Evolutionary conservation across 192 early-diverging fungal genomes (phyloP), one percentile per base, ranked within the genome.

Genomic region (Coemansia sp.): DNA sequence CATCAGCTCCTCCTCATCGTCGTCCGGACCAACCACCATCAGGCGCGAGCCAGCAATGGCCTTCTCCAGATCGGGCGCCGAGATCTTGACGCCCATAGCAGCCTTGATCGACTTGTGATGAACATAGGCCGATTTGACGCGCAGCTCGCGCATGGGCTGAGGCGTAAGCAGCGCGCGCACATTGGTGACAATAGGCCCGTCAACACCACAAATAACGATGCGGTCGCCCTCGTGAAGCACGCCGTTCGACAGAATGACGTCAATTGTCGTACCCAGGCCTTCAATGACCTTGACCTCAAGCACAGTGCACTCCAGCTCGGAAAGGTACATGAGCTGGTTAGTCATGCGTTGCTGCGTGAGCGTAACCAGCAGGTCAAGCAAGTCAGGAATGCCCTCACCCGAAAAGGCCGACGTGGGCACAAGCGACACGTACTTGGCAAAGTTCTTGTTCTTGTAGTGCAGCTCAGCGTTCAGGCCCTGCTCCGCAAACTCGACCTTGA

Each of bases 241-340:
- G 74, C 94, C 94, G 84, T 99, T 99, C 8, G 93, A 93, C 42
- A 99, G 85, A 24, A 99, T 84, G 24, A 98, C 96, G 82, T 99
- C 97, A 59, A 98, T 93, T 3, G 97, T 98, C 0, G 95, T 99
- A 62, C 96, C 96, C 43, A 95, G 86, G 70, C 97, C 97, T 84
- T 99, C 97, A 71, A 98, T 89, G 11, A 96, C 96, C 86, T 99
- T 99, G 70, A 99, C 97, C 86, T 99, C 97, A 64, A 99, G 76
- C 38, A 99, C 95, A 18, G 97, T 98, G 86, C 95, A 96, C 84
- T 97, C 94, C 24, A 97, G 81, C 82, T 95, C 93, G 9, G 92
- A 92, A 58, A 97, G 83, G 66, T 97, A 99, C 97, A 98, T 99
- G 43, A 99, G 84, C 65, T 89, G 77, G 46, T 95, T 88, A n/a